These are phyloP conservation scores for Pyronema domesticum DNA, from an alignment of 495 filamentous ascomycete genomes.

Conservation along the genomic window DNA sequence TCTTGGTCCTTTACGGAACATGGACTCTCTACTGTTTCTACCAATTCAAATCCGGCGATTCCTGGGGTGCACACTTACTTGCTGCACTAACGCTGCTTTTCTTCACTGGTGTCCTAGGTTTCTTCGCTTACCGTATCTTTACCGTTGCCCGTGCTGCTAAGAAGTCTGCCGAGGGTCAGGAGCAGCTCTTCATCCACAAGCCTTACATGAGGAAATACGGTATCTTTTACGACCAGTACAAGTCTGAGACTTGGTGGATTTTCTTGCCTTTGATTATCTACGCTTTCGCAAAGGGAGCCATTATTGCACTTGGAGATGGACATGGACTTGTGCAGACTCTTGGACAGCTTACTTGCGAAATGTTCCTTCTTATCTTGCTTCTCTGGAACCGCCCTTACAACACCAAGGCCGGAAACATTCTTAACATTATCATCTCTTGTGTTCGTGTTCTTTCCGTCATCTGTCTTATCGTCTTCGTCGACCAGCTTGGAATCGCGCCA, in stretches of 20 bases:
- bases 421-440: constrained; percentile 85
- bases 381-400: constrained; percentile 77
- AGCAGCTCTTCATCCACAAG: constrained; percentile 64
- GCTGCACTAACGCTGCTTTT: constrained; percentile 62
- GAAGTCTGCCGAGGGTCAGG: constrained; percentile 30
- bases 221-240: constrained; percentile 91
- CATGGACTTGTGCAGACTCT: constrained; percentile 66
- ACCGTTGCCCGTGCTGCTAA: constrained; percentile 56
- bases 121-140: constrained; percentile 72
- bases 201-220: constrained; percentile 88
- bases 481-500: constrained; percentile 75
- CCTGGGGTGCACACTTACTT: constrained; percentile 79
- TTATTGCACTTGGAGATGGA: constrained; percentile 74
- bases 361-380: constrained; percentile 44
- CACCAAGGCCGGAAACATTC: constrained; percentile 65
- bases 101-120: constrained; percentile 61
- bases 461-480: constrained; percentile 85
- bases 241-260: constrained; percentile 87
- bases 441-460: constrained; percentile 83
- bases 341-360: constrained; percentile 66
- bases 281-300: constrained; percentile 75
- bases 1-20: constrained; percentile 79
- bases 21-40: constrained; percentile 95
- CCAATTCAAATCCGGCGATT: constrained; percentile 84
- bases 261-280: constrained; percentile 86